Conservation (phyloP, 1,284 basidiomycete species). For the Paramarasmius palmivorus region DNA sequence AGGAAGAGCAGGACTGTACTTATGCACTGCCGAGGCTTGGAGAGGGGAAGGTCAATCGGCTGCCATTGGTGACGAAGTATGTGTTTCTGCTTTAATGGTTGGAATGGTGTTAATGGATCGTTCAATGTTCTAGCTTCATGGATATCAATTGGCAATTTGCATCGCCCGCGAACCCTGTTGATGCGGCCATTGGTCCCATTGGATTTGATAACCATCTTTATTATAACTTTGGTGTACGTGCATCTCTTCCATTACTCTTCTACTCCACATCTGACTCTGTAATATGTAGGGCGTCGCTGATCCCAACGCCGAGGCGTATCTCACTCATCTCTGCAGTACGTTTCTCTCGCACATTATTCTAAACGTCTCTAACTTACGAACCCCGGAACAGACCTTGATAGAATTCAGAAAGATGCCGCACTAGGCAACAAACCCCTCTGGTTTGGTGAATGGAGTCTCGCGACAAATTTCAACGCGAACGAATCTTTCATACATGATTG, state of each 20-base stretch:
- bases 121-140: conserved; percentile 58
- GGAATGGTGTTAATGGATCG: neutral
- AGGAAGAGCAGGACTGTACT: conserved; percentile 22
- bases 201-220: conserved; percentile 83
- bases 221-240: conserved; percentile 66
- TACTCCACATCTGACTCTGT: neutral
- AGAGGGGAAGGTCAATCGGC: conserved; percentile 15
- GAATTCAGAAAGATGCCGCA: conserved; percentile 48
- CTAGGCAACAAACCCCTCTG: conserved; percentile 53
- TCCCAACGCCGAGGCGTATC: conserved; percentile 62
- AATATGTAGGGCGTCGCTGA: conserved; percentile 62
- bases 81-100: conserved; percentile 6
- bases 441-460: conserved; percentile 75
- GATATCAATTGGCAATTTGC: conserved; percentile 74
- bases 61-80: conserved; percentile 53
- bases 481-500: conserved; percentile 64
- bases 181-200: conserved; percentile 66
- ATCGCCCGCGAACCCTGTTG: conserved; percentile 67
- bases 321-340: conserved; percentile 70
- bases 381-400: conserved; percentile 44
- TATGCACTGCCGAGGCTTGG: conserved; percentile 16
- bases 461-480: conserved; percentile 66
- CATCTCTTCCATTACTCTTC: neutral
- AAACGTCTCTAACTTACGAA: no score
- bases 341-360: no score